Percentiles rank a stretch among this genome's conserved stretches.
phyloP scores from a whole-genome alignment of 768 basidiomycete species.

The Tulasnella sp. region DNA sequence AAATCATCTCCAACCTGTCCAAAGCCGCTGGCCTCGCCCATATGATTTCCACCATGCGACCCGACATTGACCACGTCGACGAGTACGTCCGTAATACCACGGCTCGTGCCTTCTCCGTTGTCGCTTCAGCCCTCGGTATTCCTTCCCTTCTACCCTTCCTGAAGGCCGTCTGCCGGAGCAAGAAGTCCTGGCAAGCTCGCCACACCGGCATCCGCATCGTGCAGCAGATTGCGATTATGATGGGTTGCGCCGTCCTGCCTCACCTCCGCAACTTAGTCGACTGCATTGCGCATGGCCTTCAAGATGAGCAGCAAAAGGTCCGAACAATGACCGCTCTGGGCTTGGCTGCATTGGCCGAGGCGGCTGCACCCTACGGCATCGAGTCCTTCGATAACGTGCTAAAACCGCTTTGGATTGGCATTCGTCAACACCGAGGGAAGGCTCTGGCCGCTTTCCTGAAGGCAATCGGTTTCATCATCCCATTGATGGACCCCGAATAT shows the following conservation, averaged over 20 bases:
- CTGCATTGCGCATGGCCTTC: slow-evolving; percentile 81
- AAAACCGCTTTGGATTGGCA: slow-evolving; percentile 89
- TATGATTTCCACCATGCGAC: slow-evolving; percentile 99
- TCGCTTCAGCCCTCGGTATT: slow-evolving; percentile 96
- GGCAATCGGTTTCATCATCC: slow-evolving; percentile 98
- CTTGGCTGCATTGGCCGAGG: slow-evolving; percentile 90
- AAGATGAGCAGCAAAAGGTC: slow-evolving; percentile 94
- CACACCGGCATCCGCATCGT: slow-evolving; percentile 99
- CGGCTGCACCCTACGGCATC: slow-evolving; percentile 96
- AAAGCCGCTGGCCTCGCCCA: slow-evolving; percentile 98
- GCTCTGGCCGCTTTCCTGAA: slow-evolving; percentile 92
- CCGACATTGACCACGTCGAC: slow-evolving; percentile 98
- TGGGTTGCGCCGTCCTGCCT: slow-evolving; percentile 97
- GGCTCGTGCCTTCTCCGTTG: slow-evolving; percentile 96
- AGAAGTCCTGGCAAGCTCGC: slow-evolving; percentile 99
- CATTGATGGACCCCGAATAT: slow-evolving; percentile 99
- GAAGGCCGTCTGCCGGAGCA: slow-evolving; percentile 95
- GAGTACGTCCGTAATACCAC: slow-evolving; percentile 99
- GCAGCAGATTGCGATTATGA: slow-evolving; percentile 99
- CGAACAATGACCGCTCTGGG: slow-evolving; percentile 91
- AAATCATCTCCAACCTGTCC: slow-evolving; percentile 97
- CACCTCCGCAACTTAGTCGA: slow-evolving; percentile 95
- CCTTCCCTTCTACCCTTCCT: slow-evolving; percentile 96
- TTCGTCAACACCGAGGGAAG: slow-evolving; percentile 90
- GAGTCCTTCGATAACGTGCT: slow-evolving; percentile 98